A percentile compares a stretch with the other conserved stretches of the same genome.
Conservation (phyloP, 1,284 basidiomycete genomes). For the Boletus subluridellus region DNA sequence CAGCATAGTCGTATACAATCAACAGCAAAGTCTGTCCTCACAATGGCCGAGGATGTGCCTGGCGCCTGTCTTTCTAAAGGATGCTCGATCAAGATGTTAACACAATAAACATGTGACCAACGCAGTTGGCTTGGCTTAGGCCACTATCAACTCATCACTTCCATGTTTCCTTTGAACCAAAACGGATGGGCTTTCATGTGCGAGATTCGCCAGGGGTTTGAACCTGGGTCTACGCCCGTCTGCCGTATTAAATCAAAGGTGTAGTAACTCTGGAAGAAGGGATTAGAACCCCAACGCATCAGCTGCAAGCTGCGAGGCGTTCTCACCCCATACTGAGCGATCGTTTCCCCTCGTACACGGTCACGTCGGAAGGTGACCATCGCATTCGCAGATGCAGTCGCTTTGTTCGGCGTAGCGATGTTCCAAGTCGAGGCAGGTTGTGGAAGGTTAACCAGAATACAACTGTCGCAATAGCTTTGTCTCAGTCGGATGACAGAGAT, state of each 20-base stretch:
- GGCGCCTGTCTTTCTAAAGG: background rate
- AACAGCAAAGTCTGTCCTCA: background rate
- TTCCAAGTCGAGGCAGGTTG: conserved; percentile 23
- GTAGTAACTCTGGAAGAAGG: conserved; percentile 21
- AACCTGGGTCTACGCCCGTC: conserved; percentile 7
- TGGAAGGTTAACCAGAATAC: conserved; percentile 28
- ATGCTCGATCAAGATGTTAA: conserved; percentile 42
- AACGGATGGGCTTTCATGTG: conserved; percentile 28
- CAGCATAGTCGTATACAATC: background rate
- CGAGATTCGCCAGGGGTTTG: conserved; percentile 28
- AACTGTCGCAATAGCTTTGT: conserved; percentile 9
- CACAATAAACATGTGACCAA: background rate
- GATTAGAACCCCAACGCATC: background rate
- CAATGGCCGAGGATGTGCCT: background rate
- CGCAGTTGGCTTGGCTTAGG: background rate
- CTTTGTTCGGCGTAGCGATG: conserved; percentile 19
- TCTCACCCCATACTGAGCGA: conserved; percentile 25
- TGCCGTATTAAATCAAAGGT: conserved; percentile 27
- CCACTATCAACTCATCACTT: conserved; percentile 37
- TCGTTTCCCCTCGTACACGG: conserved; percentile 23
- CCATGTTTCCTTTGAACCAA: conserved; percentile 29
- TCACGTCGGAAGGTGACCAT: conserved; percentile 27
- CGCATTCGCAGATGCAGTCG: conserved; percentile 27
- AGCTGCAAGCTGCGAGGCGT: background rate
- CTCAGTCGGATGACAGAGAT: background rate